Evolutionary conservation across 345 rosid species (phyloP), one percentile per base, ranked within the genome.

Genomic region (Rhodamnia argentea): DNA sequence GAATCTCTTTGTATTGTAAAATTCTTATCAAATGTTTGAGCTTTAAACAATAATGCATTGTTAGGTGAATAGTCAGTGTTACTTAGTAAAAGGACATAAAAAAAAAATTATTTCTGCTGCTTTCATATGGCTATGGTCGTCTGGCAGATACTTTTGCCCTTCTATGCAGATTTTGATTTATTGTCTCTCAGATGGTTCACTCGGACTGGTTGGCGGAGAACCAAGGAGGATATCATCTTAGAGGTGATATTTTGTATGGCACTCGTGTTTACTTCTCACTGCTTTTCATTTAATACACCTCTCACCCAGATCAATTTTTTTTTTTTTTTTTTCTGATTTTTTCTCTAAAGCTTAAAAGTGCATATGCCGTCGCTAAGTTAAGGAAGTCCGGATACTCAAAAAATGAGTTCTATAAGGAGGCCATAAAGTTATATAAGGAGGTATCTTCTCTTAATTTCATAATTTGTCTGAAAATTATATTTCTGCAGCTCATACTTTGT

Each of bases 351-450:
- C 90, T 96, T 53, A 94, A 92, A 92, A 97, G 94, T 86, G 99
- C 99, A 52, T 96, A 94, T 83, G 98, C 99, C 62, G 92, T 97
- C 32, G 88, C 94, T 32, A 97, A 94, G 92, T 89, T 97, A 89
- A 94, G 96, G 90, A 97, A 91, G 93, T 82, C 94, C 14, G 99
- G 99, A 84, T 97, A 96, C 87, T 91, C 98, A 24, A 97, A 95
- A 89, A 85, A 94, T 44, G 82, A 89, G 84, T 95, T 97, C 93
- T 97, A 97, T 87, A 50, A 85, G 87, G 98, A 96, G 90, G 99
- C 99, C 84, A 62, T 93, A 53, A 91, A 89, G 42, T 87, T 95
- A 44, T 97, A 95, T 88, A 94, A 96, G 90, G 93, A 94, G 98
- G 99, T 97, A 87, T 60, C 53, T 86, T 75, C 26, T 55, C 42